phyloP scores from a whole-genome alignment of 805 yeast genomes.

The Wickerhamomyces bisporus region DNA sequence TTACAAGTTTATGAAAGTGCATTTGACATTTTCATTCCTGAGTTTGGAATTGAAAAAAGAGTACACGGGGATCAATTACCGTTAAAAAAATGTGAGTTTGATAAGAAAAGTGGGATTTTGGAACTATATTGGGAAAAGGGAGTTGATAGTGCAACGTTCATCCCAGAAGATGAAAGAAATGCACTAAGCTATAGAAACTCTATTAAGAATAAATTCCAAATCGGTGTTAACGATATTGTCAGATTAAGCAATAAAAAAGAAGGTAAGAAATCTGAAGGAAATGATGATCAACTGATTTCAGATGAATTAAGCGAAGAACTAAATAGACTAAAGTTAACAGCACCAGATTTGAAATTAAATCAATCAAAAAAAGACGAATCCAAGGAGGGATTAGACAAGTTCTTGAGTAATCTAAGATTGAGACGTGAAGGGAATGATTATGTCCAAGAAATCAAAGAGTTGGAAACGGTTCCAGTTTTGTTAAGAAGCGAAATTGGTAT shows the following conservation, averaged over 20 bases:
- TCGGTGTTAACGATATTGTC: conserved; percentile 71
- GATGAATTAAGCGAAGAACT: conserved; percentile 46
- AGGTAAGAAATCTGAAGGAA: too few relatives aligned
- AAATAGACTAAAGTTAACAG: conserved; percentile 41
- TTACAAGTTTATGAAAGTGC: conserved; percentile 94
- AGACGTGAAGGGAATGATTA: conserved; percentile 55
- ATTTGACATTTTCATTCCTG: conserved; percentile 88
- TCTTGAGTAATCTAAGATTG: conserved; percentile 50
- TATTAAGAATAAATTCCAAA: conserved; percentile 70
- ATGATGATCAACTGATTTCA: conserved; percentile 17
- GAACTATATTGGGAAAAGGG: conserved; percentile 92
- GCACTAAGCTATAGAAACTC: conserved; percentile 73
- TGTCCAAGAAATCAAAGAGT: conserved; percentile 78
- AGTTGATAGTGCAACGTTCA: conserved; percentile 84
- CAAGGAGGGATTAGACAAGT: conserved; percentile 44
- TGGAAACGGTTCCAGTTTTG: conserved; percentile 76
- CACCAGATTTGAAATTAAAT: conserved; percentile 33
- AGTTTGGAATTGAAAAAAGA: conserved; percentile 90
- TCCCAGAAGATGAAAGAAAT: conserved; percentile 86
- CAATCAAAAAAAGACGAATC: conserved; percentile 3
- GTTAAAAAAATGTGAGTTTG: conserved; percentile 86
- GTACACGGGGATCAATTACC: conserved; percentile 98
- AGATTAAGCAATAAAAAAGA: conserved; percentile 24
- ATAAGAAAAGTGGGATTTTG: conserved; percentile 56
- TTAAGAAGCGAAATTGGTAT: conserved; percentile 90